phyloP scores from a whole-genome alignment of 768 basidiomycete species.

The Lactarius psammicola region DNA sequence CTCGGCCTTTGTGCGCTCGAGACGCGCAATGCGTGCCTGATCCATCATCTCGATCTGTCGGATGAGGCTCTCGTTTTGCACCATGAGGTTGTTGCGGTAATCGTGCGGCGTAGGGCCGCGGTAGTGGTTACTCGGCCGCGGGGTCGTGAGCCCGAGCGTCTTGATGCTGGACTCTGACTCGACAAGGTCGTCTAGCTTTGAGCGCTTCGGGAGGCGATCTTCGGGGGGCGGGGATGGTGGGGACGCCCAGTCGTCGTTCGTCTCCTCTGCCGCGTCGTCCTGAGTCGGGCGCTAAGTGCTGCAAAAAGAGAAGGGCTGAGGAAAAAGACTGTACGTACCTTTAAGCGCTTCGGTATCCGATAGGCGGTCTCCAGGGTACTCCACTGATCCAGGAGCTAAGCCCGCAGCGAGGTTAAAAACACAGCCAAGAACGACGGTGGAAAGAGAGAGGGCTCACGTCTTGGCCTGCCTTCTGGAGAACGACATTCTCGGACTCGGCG shows the following conservation, averaged over 20 bases:
- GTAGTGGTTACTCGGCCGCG: neutral
- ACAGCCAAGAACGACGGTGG: neutral
- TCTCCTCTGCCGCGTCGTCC: slow-evolving; percentile 34
- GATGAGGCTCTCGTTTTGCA: neutral
- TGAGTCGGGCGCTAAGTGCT: slow-evolving; percentile 7
- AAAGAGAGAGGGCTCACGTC: slow-evolving; percentile 45
- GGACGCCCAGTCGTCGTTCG: slow-evolving; percentile 4
- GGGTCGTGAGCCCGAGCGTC: slow-evolving; percentile 29
- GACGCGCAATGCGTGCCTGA: slow-evolving; percentile 18
- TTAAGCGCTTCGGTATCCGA: slow-evolving; percentile 78
- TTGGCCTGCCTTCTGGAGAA: slow-evolving; percentile 56
- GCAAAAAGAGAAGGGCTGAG: neutral
- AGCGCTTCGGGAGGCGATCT: slow-evolving; percentile 30
- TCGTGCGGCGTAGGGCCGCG: neutral
- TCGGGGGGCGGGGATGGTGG: slow-evolving; percentile 20
- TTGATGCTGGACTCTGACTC: slow-evolving; percentile 30
- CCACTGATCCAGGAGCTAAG: slow-evolving; percentile 80
- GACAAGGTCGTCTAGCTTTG: slow-evolving; percentile 27
- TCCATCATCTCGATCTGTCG: slow-evolving; percentile 5
- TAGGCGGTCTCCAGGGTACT: slow-evolving; percentile 70
- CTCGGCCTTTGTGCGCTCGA: slow-evolving; percentile 31
- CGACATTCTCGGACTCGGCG: slow-evolving; percentile 53
- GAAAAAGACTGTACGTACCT: slow-evolving; percentile 38
- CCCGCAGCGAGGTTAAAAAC: neutral
- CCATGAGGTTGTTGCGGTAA: neutral